phyloP scores from a whole-genome alignment of 768 basidiomycete genomes.

The Kwoniella pini region DNA sequence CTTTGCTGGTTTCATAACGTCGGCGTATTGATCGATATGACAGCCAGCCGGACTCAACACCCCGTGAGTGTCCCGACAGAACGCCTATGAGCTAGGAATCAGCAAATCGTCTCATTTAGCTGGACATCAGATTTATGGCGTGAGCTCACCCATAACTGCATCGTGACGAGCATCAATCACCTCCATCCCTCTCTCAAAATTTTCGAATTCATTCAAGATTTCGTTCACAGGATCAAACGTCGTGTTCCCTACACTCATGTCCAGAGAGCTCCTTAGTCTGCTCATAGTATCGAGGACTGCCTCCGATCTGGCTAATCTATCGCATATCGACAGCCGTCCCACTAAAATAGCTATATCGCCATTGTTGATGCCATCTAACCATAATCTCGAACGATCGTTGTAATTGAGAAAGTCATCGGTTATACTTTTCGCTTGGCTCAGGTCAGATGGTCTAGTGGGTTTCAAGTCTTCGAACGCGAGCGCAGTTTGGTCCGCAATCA shows the following conservation, averaged over 20 bases:
- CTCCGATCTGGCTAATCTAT: slow-evolving; percentile 31
- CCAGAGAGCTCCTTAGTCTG: slow-evolving; percentile 22
- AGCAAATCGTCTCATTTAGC: too few relatives aligned
- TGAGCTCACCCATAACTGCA: slow-evolving; percentile 26
- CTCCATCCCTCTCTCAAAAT: slow-evolving; percentile 25
- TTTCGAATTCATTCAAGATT: slow-evolving; percentile 29
- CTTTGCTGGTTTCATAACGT: slow-evolving; percentile 33
- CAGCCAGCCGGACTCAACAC: slow-evolving; percentile 33
- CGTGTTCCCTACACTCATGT: slow-evolving; percentile 23
- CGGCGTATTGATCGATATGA: slow-evolving; percentile 33
- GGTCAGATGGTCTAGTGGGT: slow-evolving; percentile 10
- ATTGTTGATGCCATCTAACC: slow-evolving; percentile 18
- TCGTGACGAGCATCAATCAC: slow-evolving; percentile 33
- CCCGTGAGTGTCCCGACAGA: slow-evolving; percentile 9
- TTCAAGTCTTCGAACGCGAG: slow-evolving; percentile 32
- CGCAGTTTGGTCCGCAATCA: slow-evolving; percentile 25
- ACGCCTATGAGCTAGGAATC: too few relatives aligned
- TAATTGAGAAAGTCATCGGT: slow-evolving; percentile 21
- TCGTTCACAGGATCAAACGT: slow-evolving; percentile 27
- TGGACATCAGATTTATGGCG: neutral
- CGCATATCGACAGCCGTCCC: slow-evolving; percentile 34
- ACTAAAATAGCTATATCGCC: slow-evolving; percentile 19
- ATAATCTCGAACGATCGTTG: slow-evolving; percentile 17
- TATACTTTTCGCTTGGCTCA: slow-evolving; percentile 20
- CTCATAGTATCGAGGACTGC: slow-evolving; percentile 29